phyloP scores from a whole-genome alignment of 2,329 filamentous ascomycete species.

The Venturia aucupariae region DNA sequence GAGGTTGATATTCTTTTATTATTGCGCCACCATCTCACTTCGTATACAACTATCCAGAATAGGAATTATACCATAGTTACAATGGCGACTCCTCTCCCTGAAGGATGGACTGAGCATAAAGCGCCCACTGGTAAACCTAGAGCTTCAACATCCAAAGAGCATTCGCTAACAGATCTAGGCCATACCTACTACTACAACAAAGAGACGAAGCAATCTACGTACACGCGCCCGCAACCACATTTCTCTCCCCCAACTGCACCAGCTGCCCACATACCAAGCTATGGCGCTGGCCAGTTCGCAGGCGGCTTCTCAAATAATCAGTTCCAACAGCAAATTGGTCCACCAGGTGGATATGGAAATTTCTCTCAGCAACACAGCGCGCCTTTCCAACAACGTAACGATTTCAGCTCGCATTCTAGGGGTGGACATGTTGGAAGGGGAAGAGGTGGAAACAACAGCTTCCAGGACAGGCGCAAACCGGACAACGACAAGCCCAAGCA shows the following conservation, averaged over 20 bases:
- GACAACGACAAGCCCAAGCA: slow-evolving; percentile 73
- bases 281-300: slow-evolving; percentile 10
- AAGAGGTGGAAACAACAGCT: slow-evolving; percentile 38
- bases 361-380: not conserved
- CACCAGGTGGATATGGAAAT: not conserved
- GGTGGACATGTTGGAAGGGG: slow-evolving; percentile 30
- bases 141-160: slow-evolving; percentile 17
- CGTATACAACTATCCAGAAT: not conserved
- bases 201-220: slow-evolving; percentile 76
- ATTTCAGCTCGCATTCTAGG: not conserved
- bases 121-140: slow-evolving; percentile 56
- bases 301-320: slow-evolving; percentile 7
- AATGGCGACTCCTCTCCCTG: slow-evolving; percentile 47
- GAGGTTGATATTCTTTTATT: not conserved
- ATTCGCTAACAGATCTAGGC: slow-evolving; percentile 35
- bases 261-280: slow-evolving; percentile 11
- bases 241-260: slow-evolving; percentile 24
- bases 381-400: not conserved
- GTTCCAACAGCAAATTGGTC: not conserved
- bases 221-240: slow-evolving; percentile 53
- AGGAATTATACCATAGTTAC: not conserved
- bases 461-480: slow-evolving; percentile 50
- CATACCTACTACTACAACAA: slow-evolving; percentile 85
- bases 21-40: not conserved
- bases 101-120: slow-evolving; percentile 89